Evolutionary conservation across 2,329 filamentous ascomycete genomes (phyloP).

Genomic region (Nannizziopsis barbatae): DNA sequence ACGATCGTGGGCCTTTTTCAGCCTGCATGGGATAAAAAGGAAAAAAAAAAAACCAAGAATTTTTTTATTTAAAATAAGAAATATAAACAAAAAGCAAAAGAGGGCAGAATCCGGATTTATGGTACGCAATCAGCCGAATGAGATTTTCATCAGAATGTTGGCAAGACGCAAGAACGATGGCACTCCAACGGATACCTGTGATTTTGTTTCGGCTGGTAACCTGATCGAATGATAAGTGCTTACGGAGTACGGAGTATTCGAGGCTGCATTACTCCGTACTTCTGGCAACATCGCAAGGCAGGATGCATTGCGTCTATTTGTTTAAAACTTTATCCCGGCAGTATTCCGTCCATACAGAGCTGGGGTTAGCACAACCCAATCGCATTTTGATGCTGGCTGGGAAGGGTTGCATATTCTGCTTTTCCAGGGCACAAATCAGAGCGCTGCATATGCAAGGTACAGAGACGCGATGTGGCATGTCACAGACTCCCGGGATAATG

Average conservation of each 20-base stretch:
- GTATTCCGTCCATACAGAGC: no score
- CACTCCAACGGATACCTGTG: background rate
- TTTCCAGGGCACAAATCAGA: no score
- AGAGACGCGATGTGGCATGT: no score
- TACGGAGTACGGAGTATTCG: no score
- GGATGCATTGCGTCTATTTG: constrained; percentile 10
- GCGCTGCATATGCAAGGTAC: no score
- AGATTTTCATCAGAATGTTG: no score
- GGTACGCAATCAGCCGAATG: no score
- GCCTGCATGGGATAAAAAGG: background rate
- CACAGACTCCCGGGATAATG: constrained; percentile 13
- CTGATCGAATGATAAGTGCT: constrained; percentile 2
- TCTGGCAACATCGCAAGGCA: constrained; percentile 1
- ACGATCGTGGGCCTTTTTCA: background rate
- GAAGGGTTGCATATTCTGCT: constrained; percentile 1
- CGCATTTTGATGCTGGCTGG: background rate
- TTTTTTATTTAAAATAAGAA: background rate
- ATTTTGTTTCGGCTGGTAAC: constrained; percentile 5
- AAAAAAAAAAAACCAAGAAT: background rate
- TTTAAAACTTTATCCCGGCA: constrained; percentile 9
- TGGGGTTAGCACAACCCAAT: no score
- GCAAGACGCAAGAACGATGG: no score
- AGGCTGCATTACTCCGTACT: constrained; percentile 10
- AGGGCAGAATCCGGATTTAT: no score
- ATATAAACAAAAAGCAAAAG: background rate